Evolutionary conservation across 2,329 filamentous ascomycete genomes (phyloP).

Genomic region (Whalleya microplaca): DNA sequence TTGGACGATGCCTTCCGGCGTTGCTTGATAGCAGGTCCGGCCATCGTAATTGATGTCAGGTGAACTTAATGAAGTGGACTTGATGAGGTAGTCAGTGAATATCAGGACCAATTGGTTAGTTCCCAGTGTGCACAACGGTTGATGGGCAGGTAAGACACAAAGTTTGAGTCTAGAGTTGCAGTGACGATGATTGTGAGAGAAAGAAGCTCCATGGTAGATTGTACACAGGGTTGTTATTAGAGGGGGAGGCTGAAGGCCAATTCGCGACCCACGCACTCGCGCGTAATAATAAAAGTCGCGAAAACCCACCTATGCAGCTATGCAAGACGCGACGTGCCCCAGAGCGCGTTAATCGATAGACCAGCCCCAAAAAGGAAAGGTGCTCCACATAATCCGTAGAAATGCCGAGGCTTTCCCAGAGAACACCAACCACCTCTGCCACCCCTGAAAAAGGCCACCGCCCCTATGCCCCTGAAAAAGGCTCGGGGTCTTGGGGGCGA

Average conservation of each 20-base stretch:
- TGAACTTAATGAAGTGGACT: not conserved
- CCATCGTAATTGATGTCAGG: conserved; percentile 28
- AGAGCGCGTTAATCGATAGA: conserved; percentile 22
- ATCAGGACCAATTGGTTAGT: conserved; percentile 3
- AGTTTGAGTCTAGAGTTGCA: conserved; percentile 6
- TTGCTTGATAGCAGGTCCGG: conserved; percentile 33
- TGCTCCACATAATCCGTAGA: no score
- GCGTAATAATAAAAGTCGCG: conserved; percentile 21
- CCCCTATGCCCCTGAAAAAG: no score
- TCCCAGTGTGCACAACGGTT: not conserved
- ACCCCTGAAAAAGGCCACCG: no score
- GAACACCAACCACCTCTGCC: not conserved
- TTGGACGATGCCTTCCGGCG: conserved; percentile 30
- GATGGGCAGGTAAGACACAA: conserved; percentile 5
- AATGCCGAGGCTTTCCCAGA: conserved; percentile 10
- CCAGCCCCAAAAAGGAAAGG: conserved; percentile 5
- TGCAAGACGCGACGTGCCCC: conserved; percentile 13
- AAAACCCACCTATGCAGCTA: conserved; percentile 10
- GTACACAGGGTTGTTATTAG: conserved; percentile 7
- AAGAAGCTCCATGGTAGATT: not conserved
- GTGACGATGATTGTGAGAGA: conserved; percentile 10
- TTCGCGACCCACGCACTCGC: conserved; percentile 22
- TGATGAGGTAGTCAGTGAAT: conserved; percentile 1
- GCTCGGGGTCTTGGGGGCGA: no score
- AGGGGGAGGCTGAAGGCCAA: conserved; percentile 8